Evolutionary conservation across 2,329 filamentous ascomycete genomes (phyloP).

Genomic region (Byssothecium circinans): DNA sequence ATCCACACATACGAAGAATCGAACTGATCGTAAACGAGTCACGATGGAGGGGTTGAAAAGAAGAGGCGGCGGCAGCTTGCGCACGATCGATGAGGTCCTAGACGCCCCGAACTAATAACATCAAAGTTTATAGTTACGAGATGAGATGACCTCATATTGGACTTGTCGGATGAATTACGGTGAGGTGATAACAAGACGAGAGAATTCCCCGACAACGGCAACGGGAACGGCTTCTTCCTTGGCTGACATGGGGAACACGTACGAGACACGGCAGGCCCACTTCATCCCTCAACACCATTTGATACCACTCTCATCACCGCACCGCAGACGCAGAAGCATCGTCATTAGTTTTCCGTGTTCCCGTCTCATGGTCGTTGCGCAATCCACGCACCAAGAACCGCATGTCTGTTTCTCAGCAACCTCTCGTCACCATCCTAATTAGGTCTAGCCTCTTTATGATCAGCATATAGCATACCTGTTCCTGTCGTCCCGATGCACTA

Average conservation of each 20-base stretch:
- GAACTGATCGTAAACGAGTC: not conserved
- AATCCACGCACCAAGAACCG: not conserved
- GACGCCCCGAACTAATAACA: no score
- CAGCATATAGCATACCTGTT: conserved; percentile 9
- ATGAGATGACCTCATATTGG: no score
- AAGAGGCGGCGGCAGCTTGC: no score
- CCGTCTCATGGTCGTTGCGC: not conserved
- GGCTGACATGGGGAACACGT: not conserved
- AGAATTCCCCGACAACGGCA: no score
- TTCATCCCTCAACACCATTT: no score
- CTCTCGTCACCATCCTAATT: conserved; percentile 4
- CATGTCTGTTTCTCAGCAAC: not conserved
- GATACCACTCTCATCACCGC: not conserved
- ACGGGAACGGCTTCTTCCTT: no score
- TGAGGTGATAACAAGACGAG: no score
- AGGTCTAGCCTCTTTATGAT: conserved; percentile 7
- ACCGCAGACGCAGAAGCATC: not conserved
- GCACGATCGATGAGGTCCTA: no score
- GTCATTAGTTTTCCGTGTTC: not conserved
- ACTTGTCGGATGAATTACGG: no score
- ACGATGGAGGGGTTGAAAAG: not conserved
- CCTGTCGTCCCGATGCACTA: conserved; percentile 6
- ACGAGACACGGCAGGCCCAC: no score
- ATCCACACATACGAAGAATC: not conserved
- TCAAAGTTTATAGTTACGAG: no score